phyloP scores from a whole-genome alignment of 768 basidiomycete species.

The Hypholoma sublateritium region DNA sequence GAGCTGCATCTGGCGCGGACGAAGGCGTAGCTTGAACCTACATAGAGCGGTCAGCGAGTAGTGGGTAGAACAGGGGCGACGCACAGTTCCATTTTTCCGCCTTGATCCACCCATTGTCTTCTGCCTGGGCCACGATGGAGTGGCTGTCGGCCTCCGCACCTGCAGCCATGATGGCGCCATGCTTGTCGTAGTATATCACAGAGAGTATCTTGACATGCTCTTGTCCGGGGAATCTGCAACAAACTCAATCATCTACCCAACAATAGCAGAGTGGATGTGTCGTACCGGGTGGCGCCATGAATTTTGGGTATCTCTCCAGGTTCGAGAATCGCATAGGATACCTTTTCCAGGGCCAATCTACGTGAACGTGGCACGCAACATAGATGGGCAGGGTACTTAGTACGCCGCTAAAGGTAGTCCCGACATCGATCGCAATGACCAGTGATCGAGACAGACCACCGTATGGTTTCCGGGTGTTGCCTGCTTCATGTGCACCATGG shows the following conservation, averaged over 20 bases:
- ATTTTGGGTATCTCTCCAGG: slow-evolving; percentile 82
- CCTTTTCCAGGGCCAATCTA: slow-evolving; percentile 26
- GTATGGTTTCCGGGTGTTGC: slow-evolving; percentile 74
- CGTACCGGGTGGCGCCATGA: slow-evolving; percentile 74
- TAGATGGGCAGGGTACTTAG: slow-evolving; percentile 17
- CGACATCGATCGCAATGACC: slow-evolving; percentile 79
- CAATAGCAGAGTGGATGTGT: not conserved
- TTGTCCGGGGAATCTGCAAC: slow-evolving; percentile 72
- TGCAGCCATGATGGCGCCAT: slow-evolving; percentile 66
- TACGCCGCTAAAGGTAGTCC: slow-evolving; percentile 82
- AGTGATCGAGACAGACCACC: slow-evolving; percentile 61
- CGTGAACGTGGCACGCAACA: slow-evolving; percentile 6
- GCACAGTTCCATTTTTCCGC: slow-evolving; percentile 75
- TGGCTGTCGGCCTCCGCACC: slow-evolving; percentile 76
- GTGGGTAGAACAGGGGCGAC: slow-evolving; percentile 23
- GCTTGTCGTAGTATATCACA: slow-evolving; percentile 69
- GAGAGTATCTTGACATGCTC: slow-evolving; percentile 88
- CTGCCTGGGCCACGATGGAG: slow-evolving; percentile 58
- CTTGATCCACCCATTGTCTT: slow-evolving; percentile 78
- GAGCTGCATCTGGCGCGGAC: slow-evolving; percentile 76
- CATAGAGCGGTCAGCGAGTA: not conserved
- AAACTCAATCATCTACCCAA: slow-evolving; percentile 10
- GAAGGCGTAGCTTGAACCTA: slow-evolving; percentile 79
- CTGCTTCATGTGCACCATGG: slow-evolving; percentile 44
- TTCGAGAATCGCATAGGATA: slow-evolving; percentile 81